phyloP scores from a whole-genome alignment of 257 asterid species.

The Solanum paucissectum region DNA sequence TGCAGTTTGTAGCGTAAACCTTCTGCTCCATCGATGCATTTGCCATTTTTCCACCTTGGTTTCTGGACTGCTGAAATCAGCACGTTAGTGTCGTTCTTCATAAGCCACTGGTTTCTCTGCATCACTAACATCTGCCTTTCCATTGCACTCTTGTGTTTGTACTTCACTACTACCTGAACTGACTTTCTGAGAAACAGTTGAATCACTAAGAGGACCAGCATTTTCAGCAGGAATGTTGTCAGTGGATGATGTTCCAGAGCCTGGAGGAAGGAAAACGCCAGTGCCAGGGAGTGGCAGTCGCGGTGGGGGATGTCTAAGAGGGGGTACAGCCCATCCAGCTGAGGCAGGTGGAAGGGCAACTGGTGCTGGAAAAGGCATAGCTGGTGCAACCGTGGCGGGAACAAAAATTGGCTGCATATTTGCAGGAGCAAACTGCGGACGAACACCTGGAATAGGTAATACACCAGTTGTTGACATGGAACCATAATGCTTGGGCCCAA shows the following conservation, averaged over 20 bases:
- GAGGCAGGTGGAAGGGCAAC: slow-evolving; percentile 43
- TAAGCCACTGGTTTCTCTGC: slow-evolving; percentile 2
- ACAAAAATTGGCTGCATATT: slow-evolving; percentile 53
- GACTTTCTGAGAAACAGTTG: slow-evolving; percentile 2
- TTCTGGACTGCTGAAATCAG: background rate
- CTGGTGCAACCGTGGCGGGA: slow-evolving; percentile 34
- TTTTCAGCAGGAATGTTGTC: slow-evolving; percentile 15
- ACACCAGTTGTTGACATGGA: slow-evolving; percentile 35
- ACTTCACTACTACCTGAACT: background rate
- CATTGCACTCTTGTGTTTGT: slow-evolving; percentile 29
- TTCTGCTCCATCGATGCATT: background rate
- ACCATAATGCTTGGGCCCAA: slow-evolving; percentile 32
- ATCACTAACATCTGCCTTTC: slow-evolving; percentile 12
- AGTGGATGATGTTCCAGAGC: slow-evolving; percentile 19
- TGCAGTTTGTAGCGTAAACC: slow-evolving; percentile 21
- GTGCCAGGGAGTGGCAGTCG: slow-evolving; percentile 74
- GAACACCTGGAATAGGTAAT: slow-evolving; percentile 23
- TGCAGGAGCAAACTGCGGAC: slow-evolving; percentile 26
- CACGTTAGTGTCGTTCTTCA: slow-evolving; percentile 21
- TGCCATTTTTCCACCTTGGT: background rate
- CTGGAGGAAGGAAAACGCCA: slow-evolving; percentile 79
- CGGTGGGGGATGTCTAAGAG: slow-evolving; percentile 49
- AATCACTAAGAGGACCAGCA: slow-evolving; percentile 12
- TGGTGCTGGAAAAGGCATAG: slow-evolving; percentile 46
- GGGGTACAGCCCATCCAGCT: slow-evolving; percentile 40